Evolutionary conservation across 2,329 filamentous ascomycete species (phyloP).

Genomic region (Aspergillus intermedius): DNA sequence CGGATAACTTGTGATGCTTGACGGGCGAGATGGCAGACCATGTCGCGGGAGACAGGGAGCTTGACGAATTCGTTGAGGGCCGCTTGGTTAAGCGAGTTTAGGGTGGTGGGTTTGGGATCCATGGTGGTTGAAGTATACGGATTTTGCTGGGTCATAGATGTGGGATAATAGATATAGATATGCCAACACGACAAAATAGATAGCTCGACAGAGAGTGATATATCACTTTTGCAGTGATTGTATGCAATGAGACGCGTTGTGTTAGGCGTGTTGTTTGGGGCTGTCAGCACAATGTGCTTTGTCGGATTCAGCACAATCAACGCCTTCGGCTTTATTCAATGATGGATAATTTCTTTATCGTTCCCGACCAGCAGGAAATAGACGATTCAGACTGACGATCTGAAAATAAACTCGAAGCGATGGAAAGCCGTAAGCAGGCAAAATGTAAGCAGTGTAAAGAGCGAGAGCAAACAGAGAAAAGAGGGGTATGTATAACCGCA

Average conservation of each 20-base stretch:
- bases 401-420: neutral
- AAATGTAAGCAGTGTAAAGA: too few relatives aligned
- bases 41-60: constrained; percentile 42
- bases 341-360: neutral
- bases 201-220: neutral
- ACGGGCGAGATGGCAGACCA: constrained; percentile 42
- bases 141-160: neutral
- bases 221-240: too few relatives aligned
- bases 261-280: too few relatives aligned
- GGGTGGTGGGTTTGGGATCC: constrained; percentile 5
- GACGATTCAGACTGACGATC: neutral
- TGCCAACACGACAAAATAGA: neutral
- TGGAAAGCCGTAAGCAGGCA: neutral
- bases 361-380: neutral
- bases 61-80: constrained; percentile 44
- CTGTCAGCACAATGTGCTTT: neutral
- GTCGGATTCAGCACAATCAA: neutral
- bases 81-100: constrained; percentile 29
- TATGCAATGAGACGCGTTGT: too few relatives aligned
- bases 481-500: too few relatives aligned
- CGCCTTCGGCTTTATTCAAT: too few relatives aligned
- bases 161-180: neutral
- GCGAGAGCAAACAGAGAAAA: too few relatives aligned
- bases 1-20: constrained; percentile 44
- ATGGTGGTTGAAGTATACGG: constrained; percentile 5